Evolutionary conservation across 139 green algal genomes (phyloP).

Genomic region (Ettlia oleoabundans): DNA sequence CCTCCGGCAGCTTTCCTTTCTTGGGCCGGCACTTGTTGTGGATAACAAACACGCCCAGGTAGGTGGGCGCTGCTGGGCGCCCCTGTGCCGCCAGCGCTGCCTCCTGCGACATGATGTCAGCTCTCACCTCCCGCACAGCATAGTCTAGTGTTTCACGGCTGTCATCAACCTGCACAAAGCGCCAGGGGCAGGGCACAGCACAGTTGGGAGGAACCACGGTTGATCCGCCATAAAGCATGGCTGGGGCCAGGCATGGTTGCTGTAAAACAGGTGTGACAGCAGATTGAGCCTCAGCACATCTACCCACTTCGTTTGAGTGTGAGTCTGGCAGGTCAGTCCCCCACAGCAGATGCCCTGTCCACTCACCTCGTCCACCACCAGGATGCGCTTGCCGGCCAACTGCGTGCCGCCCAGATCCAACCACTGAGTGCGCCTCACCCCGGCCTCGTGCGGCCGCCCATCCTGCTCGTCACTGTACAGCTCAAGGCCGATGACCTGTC

Average conservation of each 20-base stretch:
- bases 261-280: no score
- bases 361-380: constrained; percentile 29
- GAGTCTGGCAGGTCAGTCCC: no score
- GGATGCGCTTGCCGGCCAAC: constrained; percentile 7
- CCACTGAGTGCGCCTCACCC: constrained; percentile 25
- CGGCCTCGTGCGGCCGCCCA: neutral
- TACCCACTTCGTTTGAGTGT: no score
- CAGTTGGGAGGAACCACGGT: no score
- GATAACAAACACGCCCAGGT: constrained; percentile 27
- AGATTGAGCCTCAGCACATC: no score
- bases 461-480: constrained; percentile 29
- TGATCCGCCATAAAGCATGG: no score
- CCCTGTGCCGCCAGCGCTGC: constrained; percentile 5
- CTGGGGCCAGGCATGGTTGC: no score
- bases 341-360: no score
- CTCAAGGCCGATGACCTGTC: constrained; percentile 24
- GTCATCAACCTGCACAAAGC: no score
- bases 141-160: constrained; percentile 13
- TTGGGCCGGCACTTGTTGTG: constrained; percentile 29
- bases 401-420: neutral
- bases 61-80: neutral
- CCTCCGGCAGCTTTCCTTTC: neutral
- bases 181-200: no score
- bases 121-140: constrained; percentile 16
- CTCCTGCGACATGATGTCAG: constrained; percentile 22